A percentile compares a stretch with the other conserved stretches of the same genome.
Evolutionary conservation across 331 rosid species (phyloP).

Genomic region (Malus hybrid): DNA sequence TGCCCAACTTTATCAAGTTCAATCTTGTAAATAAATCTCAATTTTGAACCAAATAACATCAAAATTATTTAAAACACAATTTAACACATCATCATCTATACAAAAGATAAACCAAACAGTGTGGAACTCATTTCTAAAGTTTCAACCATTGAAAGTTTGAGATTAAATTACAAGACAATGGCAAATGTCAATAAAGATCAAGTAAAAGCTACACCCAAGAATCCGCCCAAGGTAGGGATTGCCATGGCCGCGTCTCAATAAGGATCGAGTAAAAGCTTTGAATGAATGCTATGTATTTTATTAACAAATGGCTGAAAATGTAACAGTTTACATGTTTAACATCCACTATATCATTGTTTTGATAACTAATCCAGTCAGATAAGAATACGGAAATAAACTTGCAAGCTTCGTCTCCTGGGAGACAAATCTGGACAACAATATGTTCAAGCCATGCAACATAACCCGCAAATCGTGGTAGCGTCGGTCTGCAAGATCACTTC

Average conservation of each 20-base stretch:
- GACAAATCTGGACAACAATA: neutral
- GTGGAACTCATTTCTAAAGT: too few relatives aligned
- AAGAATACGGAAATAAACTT: neutral
- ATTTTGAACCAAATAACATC: too few relatives aligned
- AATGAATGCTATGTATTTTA: too few relatives aligned
- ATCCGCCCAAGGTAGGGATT: neutral
- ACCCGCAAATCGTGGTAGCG: neutral
- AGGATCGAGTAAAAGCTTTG: neutral
- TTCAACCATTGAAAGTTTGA: too few relatives aligned
- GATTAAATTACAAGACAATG: too few relatives aligned
- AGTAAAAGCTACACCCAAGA: neutral
- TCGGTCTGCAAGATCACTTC: neutral
- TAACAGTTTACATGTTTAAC: neutral
- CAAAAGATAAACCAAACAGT: too few relatives aligned
- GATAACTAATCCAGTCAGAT: neutral
- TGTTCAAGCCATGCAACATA: neutral
- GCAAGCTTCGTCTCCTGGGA: neutral
- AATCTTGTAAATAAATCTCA: too few relatives aligned
- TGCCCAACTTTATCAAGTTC: too few relatives aligned
- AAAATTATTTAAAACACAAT: too few relatives aligned
- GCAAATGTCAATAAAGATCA: too few relatives aligned
- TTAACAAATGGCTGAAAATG: neutral
- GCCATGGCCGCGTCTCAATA: neutral
- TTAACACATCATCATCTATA: too few relatives aligned
- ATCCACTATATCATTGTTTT: neutral